phyloP scores from a whole-genome alignment of 2,329 filamentous ascomycete genomes.

The Pyricularia grisea region DNA sequence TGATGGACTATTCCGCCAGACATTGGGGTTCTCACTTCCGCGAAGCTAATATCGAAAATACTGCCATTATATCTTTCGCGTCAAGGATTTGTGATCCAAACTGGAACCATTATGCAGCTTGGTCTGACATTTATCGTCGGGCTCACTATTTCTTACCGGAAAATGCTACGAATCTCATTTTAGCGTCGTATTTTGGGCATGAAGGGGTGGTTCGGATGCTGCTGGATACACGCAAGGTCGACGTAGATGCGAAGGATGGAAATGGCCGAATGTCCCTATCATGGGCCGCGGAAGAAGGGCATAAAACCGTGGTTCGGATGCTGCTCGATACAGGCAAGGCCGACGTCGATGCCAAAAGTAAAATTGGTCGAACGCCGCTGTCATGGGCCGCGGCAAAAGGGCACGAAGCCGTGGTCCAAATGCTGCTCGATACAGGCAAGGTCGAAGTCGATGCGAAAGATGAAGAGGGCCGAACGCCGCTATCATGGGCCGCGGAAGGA shows the following conservation, averaged over 20 bases:
- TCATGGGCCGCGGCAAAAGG: too few relatives aligned
- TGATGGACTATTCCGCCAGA: slow-evolving; percentile 15
- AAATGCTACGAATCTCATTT: slow-evolving; percentile 6
- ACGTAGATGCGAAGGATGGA: slow-evolving; percentile 1
- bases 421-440: slow-evolving; percentile 2
- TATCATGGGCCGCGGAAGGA: slow-evolving; percentile 8
- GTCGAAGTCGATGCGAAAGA: neutral
- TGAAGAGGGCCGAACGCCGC: neutral
- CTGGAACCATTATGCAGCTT: slow-evolving; percentile 7
- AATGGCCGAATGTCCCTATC: slow-evolving; percentile 3
- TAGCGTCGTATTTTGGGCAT: slow-evolving; percentile 12
- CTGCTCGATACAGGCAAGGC: too few relatives aligned
- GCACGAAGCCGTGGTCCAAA: slow-evolving; percentile 5
- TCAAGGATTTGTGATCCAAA: slow-evolving; percentile 9
- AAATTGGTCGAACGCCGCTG: too few relatives aligned
- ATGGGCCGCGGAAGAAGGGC: slow-evolving; percentile 7
- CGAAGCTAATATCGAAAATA: slow-evolving; percentile 7
- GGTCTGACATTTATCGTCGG: slow-evolving; percentile 5
- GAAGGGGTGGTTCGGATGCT: slow-evolving; percentile 5
- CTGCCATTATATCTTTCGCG: slow-evolving; percentile 6
- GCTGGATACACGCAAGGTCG: neutral
- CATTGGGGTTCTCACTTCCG: slow-evolving; percentile 14
- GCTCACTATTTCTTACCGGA: neutral
- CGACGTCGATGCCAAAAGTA: too few relatives aligned
- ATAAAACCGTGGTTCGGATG: slow-evolving; percentile 4